These are phyloP conservation scores for Ogataea haglerorum DNA, from an alignment of 805 yeast genomes.

Conservation along the genomic window DNA sequence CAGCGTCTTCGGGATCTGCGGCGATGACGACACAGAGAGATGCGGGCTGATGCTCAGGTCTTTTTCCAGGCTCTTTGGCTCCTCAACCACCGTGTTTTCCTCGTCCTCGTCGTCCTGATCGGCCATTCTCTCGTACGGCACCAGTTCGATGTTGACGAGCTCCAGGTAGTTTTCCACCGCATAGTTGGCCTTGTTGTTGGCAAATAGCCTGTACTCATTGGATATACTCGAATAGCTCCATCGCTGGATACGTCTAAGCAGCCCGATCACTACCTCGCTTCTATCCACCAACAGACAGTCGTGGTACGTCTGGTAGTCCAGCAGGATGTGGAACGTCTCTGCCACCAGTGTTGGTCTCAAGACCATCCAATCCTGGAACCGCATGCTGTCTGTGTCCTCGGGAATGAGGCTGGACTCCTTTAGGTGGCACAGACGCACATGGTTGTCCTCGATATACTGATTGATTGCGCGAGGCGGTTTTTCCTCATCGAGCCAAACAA, in stretches of 20 bases:
- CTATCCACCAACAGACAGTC: slow-evolving; percentile 77
- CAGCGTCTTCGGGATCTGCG: slow-evolving; percentile 64
- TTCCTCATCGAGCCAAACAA: slow-evolving; percentile 79
- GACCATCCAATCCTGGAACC: slow-evolving; percentile 63
- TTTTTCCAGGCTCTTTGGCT: slow-evolving; percentile 5
- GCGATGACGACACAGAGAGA: slow-evolving; percentile 57
- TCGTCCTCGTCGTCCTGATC: slow-evolving; percentile 10
- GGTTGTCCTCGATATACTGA: slow-evolving; percentile 57
- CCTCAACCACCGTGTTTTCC: slow-evolving; percentile 3
- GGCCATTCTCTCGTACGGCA: slow-evolving; percentile 35
- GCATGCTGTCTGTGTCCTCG: slow-evolving; percentile 26
- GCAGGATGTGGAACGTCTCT: slow-evolving; percentile 59
- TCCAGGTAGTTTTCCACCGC: slow-evolving; percentile 82
- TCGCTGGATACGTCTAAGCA: slow-evolving; percentile 76
- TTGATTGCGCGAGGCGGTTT: slow-evolving; percentile 72
- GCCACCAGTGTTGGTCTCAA: slow-evolving; percentile 62
- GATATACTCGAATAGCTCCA: slow-evolving; percentile 86
- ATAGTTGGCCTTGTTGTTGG: slow-evolving; percentile 68
- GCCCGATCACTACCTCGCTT: slow-evolving; percentile 74
- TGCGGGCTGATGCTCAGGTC: slow-evolving; percentile 8
- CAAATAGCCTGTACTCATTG: slow-evolving; percentile 77
- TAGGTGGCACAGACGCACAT: slow-evolving; percentile 48
- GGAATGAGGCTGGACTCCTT: slow-evolving; percentile 27
- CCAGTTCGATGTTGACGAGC: slow-evolving; percentile 53
- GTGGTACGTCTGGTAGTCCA: slow-evolving; percentile 57